A percentile compares a stretch with the other conserved stretches of the same genome.
phyloP scores from a whole-genome alignment of 2,329 filamentous ascomycete genomes.

The Colletotrichum gigasporum region DNA sequence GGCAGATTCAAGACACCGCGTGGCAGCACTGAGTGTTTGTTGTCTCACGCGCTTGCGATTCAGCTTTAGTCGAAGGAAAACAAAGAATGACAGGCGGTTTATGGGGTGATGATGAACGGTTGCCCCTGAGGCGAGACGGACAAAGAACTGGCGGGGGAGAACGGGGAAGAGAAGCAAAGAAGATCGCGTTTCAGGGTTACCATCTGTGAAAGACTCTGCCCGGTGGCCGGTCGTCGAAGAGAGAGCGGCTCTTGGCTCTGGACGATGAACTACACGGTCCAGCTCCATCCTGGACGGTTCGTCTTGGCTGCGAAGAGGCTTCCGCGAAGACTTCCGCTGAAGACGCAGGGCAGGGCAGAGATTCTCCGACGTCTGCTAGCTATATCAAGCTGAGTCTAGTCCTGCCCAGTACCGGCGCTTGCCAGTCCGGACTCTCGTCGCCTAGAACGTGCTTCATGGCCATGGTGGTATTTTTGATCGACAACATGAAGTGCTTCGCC shows the following conservation, averaged over 20 bases:
- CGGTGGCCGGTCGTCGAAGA: neutral
- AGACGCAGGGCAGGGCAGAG: no score
- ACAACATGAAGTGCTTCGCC: no score
- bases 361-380: no score
- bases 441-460: no score
- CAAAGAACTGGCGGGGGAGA: slow-evolving; percentile 7
- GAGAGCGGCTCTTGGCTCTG: neutral
- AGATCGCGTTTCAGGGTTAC: slow-evolving; percentile 9
- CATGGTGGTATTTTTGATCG: no score
- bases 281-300: neutral
- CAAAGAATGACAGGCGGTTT: slow-evolving; percentile 13
- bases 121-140: neutral
- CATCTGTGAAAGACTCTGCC: neutral
- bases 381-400: no score
- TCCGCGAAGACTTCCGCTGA: no score
- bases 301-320: no score
- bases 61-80: neutral
- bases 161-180: neutral
- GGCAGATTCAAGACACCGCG: neutral
- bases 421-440: no score
- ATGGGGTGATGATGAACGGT: neutral
- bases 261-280: neutral
- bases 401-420: no score
- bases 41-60: neutral
- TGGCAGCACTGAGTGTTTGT: neutral